Conservation (phyloP, 2,329 filamentous ascomycete genomes). For the Fusarium citri region DNA sequence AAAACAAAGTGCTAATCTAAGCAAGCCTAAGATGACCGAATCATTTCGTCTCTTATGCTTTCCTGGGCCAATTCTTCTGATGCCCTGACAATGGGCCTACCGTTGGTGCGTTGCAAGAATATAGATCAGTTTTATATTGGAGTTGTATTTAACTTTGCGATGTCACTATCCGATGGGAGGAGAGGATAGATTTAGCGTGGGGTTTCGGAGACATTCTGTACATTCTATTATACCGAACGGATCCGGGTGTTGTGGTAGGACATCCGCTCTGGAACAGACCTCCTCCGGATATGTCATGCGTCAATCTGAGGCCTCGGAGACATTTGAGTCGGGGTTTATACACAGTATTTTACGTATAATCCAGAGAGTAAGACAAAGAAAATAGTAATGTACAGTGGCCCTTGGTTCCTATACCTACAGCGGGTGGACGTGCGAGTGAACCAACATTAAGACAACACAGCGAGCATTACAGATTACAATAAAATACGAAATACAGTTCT, state of each 20-base stretch:
- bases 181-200: not conserved
- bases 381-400: rapidly evolving
- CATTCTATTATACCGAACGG: not conserved
- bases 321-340: not conserved
- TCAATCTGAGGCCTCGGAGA: not conserved
- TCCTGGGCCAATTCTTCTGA: not conserved
- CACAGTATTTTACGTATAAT: not conserved
- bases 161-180: not conserved
- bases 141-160: no score
- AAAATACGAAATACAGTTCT: not conserved
- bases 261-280: not conserved
- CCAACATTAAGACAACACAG: no score
- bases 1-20: not conserved
- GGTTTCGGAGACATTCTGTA: not conserved
- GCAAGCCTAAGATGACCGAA: not conserved
- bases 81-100: not conserved
- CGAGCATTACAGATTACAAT: not conserved
- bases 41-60: not conserved
- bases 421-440: rapidly evolving
- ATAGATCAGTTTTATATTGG: no score
- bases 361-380: not conserved
- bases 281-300: not conserved
- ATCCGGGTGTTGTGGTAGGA: constrained; percentile 20
- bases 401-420: rapidly evolving
- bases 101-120: no score